Evolutionary conservation across 2,329 filamentous ascomycete species (phyloP), one percentile per base, ranked within the genome.

Genomic region (Fusarium sp.): DNA sequence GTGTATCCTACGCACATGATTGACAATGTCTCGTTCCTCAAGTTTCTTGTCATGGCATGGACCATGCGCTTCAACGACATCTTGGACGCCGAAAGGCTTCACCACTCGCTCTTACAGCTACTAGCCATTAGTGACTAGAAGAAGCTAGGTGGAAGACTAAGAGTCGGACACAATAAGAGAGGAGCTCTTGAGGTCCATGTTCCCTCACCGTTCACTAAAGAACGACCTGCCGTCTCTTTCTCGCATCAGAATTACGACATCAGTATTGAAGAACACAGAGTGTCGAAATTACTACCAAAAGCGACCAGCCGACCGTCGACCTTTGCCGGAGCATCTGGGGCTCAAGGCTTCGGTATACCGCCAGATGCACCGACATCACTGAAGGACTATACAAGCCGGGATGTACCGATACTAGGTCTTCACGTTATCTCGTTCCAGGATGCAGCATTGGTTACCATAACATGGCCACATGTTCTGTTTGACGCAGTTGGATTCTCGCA

Each of bases 271-370:
- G 42, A 48, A 5, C 53, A 59, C 0, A 23, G 8, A 2, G 0
- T 3, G 0, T 2, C 18, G 0, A 35, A 11, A 0, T 4, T 46
- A 1, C 15, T 46, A 0, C 35, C 17, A 0, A 35, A 48, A 23
- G 11, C 41, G 5, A 10, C 18, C 12, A 5, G 1, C 8, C 30
- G 4, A 10, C 15, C 59, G 1, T 41, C 35, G 2, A 17, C 12
- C 20, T 30, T 10, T 6, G 26, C 27, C 18, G 27, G 23, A 0
- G 30, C 32, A 23, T 30, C 18, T 3, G 18, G 10, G 14, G 7
- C 27, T 27, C 1, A 7, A 2, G 14, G 33, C 5, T 40, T 33
- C 9, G 27, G 11, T 1, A 3, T 59, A 20, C 30, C 20, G 5
- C 27, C 41, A 0, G 18, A 10, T 6, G 10, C 35, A 6, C 41